Conservation (phyloP, 2,329 filamentous ascomycete species). For the Nothomitra cinnamomea region DNA sequence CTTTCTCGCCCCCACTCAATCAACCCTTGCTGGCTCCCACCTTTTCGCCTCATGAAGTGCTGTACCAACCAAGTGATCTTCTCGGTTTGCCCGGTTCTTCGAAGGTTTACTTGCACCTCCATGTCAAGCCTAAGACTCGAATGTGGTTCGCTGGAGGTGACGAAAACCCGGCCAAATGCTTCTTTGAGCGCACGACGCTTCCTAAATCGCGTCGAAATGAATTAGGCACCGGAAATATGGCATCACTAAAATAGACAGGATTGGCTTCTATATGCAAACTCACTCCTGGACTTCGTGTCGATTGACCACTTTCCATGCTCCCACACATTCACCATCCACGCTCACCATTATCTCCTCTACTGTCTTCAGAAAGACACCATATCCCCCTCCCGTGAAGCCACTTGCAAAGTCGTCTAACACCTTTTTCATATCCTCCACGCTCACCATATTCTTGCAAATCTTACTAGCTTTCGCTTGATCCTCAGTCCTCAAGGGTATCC, state of each 20-base stretch:
- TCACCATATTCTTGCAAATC: constrained; percentile 15
- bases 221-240: not conserved
- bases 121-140: too few relatives aligned
- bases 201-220: not conserved
- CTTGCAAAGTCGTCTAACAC: constrained; percentile 15
- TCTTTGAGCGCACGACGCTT: not conserved
- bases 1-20: constrained; percentile 15
- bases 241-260: not conserved
- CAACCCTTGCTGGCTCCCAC: constrained; percentile 10
- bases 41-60: constrained; percentile 14
- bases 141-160: too few relatives aligned
- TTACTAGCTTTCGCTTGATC: constrained; percentile 15
- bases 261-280: not conserved
- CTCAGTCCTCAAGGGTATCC: constrained; percentile 18
- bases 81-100: constrained; percentile 6
- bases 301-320: not conserved
- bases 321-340: not conserved
- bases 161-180: not conserved
- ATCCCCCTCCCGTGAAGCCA: constrained; percentile 16
- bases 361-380: constrained; percentile 19
- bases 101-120: not conserved
- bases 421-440: constrained; percentile 13
- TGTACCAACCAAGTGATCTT: constrained; percentile 13
- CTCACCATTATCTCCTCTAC: constrained; percentile 13
- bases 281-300: not conserved